Evolutionary conservation across 371 early-diverging fungal genomes (phyloP).

Genomic region (Mucor lusitanicus): DNA sequence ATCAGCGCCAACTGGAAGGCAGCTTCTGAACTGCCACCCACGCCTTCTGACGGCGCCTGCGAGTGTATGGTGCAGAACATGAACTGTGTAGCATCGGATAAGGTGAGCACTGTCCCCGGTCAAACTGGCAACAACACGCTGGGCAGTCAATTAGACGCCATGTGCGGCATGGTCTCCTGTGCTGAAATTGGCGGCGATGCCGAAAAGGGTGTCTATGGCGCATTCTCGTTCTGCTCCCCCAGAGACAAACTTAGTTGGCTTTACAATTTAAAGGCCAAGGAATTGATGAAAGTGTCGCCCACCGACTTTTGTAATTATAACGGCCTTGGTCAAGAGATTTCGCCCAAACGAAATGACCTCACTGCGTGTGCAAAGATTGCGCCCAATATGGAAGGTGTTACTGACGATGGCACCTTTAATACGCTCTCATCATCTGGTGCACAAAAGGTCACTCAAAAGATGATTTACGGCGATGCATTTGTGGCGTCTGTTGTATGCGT

Average conservation of each 20-base stretch:
- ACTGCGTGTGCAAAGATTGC: conserved; percentile 29
- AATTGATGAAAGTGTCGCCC: conserved; percentile 18
- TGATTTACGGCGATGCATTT: conserved; percentile 10
- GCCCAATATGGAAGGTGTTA: conserved; percentile 18
- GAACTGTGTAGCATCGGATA: conserved; percentile 56
- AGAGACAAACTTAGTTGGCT: conserved; percentile 55
- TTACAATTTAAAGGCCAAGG: conserved; percentile 34
- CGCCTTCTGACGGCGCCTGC: conserved; percentile 70
- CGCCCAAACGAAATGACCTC: conserved; percentile 40
- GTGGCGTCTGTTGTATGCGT: conserved; percentile 16
- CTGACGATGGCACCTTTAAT: background rate
- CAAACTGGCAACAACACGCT: conserved; percentile 15
- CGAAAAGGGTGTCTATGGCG: conserved; percentile 57
- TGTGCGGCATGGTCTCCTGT: conserved; percentile 59
- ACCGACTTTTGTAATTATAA: conserved; percentile 36
- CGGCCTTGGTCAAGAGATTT: conserved; percentile 36
- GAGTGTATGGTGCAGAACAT: conserved; percentile 69
- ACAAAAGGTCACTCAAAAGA: background rate
- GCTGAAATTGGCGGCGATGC: conserved; percentile 56
- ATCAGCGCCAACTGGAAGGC: conserved; percentile 60
- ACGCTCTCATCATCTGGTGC: background rate
- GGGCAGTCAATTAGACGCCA: conserved; percentile 45
- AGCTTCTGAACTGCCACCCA: conserved; percentile 61
- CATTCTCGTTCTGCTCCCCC: conserved; percentile 55
- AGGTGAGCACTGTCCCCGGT: conserved; percentile 24